These are phyloP conservation scores for Amanita muscaria DNA, from an alignment of 768 basidiomycete species.

Conservation along the genomic window DNA sequence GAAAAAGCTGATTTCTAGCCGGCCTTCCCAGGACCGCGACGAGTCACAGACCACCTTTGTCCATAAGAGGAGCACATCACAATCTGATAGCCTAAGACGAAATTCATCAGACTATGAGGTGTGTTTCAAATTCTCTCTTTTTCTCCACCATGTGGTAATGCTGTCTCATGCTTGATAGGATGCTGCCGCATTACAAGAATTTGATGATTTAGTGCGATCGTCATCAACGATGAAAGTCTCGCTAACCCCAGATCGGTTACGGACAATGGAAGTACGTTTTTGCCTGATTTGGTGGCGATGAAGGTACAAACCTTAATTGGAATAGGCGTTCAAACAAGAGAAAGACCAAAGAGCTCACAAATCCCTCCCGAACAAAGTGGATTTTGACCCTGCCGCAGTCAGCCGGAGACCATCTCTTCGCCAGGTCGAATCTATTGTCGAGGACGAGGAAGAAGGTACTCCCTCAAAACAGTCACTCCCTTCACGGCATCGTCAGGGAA, in stretches of 20 bases:
- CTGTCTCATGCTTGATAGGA: conserved; percentile 30
- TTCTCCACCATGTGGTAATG: conserved; percentile 28
- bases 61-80: not conserved
- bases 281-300: conserved; percentile 26
- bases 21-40: conserved; percentile 32
- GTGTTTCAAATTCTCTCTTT: conserved; percentile 15
- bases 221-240: conserved; percentile 92
- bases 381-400: conserved; percentile 25
- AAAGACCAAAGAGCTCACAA: conserved; percentile 40
- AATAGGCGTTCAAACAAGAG: conserved; percentile 69
- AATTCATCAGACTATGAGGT: conserved; percentile 28
- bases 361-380: conserved; percentile 29
- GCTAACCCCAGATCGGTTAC: conserved; percentile 87
- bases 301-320: conserved; percentile 14
- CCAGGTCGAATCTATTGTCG: conserved; percentile 55
- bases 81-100: conserved; percentile 16
- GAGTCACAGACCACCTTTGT: not conserved
- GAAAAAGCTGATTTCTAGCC: conserved; percentile 44
- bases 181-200: conserved; percentile 60
- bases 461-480: conserved; percentile 20
- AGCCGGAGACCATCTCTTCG: conserved; percentile 36
- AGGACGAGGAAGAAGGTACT: conserved; percentile 51
- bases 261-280: conserved; percentile 80
- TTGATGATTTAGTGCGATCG: conserved; percentile 88
- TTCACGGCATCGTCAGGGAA: conserved; percentile 36